Evolutionary conservation across 1,284 basidiomycete genomes (phyloP).

Genomic region (Ustilago xerochloae): DNA sequence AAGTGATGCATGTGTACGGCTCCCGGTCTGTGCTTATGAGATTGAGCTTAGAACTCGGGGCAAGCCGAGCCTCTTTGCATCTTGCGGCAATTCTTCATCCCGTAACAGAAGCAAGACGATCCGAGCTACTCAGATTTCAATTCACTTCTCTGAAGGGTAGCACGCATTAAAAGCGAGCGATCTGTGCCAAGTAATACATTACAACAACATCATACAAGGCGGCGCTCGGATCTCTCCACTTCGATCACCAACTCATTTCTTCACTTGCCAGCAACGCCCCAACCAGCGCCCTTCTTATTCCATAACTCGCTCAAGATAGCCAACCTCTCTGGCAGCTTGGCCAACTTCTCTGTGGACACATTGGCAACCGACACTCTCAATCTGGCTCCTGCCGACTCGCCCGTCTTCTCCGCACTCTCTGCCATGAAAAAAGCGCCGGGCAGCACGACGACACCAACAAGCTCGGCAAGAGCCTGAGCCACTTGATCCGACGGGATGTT

Average conservation of each 20-base stretch:
- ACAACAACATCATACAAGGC: neutral
- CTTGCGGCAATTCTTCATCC: too few relatives aligned
- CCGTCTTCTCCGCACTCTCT: neutral
- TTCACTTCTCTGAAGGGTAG: too few relatives aligned
- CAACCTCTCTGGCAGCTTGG: conserved; percentile 34
- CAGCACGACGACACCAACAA: conserved; percentile 55
- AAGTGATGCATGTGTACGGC: too few relatives aligned
- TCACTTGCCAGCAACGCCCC: conserved; percentile 24
- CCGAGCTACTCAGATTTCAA: too few relatives aligned
- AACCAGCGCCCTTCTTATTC: conserved; percentile 42
- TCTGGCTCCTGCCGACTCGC: conserved; percentile 13
- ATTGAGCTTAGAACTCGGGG: too few relatives aligned
- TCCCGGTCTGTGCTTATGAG: too few relatives aligned
- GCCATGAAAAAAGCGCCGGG: conserved; percentile 55
- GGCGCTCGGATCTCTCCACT: conserved; percentile 13
- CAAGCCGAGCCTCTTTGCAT: too few relatives aligned
- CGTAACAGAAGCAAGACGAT: too few relatives aligned
- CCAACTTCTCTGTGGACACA: conserved; percentile 35
- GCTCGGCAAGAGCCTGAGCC: conserved; percentile 46
- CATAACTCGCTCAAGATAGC: conserved; percentile 48
- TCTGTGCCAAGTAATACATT: too few relatives aligned
- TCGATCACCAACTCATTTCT: neutral
- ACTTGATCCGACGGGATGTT: conserved; percentile 37
- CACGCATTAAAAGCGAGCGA: too few relatives aligned
- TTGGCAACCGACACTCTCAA: conserved; percentile 48